These are phyloP conservation scores for Viola odorata DNA, from an alignment of 345 rosid genomes.

Conservation along the genomic window DNA sequence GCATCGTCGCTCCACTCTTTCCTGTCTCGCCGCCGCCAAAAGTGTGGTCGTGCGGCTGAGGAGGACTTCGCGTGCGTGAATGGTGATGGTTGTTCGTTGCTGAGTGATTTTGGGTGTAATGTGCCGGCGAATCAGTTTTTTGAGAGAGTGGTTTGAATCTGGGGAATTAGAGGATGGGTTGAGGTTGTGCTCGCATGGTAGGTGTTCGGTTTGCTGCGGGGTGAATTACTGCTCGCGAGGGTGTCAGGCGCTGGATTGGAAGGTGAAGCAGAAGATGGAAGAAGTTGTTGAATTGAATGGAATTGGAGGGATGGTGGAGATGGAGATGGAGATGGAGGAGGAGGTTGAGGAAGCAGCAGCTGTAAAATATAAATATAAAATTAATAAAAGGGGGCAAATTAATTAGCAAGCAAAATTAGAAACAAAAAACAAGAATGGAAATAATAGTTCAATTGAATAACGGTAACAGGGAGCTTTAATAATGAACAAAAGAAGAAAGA, in stretches of 20 bases:
- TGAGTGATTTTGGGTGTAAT: constrained; percentile 36
- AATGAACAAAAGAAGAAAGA: no score
- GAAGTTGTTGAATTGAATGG: neutral
- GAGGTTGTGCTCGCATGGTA: constrained; percentile 43
- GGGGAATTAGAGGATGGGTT: constrained; percentile 15
- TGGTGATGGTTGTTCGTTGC: constrained; percentile 17
- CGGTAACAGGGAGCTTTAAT: no score
- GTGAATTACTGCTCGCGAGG: constrained; percentile 90
- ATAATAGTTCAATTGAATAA: no score
- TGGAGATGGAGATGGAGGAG: no score
- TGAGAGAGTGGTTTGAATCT: constrained; percentile 53
- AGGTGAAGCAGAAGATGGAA: constrained; percentile 59
- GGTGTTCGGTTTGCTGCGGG: constrained; percentile 77
- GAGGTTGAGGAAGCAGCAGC: no score
- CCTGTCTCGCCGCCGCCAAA: no score
- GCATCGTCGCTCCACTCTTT: constrained; percentile 27
- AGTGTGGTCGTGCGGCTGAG: no score
- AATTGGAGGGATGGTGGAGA: constrained; percentile 20
- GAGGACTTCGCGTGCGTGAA: no score
- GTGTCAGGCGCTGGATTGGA: constrained; percentile 95
- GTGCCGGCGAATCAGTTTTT: constrained; percentile 48
- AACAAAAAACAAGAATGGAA: no score
- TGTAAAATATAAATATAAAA: no score
- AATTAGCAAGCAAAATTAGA: no score
- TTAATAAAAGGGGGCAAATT: no score